phyloP scores from a whole-genome alignment of 352 stramenopile species.

The Phytophthora pini region DNA sequence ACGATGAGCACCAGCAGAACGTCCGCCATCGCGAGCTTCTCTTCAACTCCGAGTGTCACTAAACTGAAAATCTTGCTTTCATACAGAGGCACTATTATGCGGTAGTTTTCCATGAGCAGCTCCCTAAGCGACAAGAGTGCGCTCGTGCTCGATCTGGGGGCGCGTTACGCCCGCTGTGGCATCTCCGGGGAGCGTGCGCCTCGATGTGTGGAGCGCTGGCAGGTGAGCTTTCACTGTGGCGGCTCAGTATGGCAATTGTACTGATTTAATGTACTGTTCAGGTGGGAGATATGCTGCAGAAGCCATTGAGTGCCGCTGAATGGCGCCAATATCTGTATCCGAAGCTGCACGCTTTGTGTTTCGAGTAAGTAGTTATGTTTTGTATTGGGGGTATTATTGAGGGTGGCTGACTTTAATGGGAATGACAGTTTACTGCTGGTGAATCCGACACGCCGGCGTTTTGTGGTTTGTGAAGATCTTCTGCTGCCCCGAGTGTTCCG shows the following conservation, averaged over 20 bases:
- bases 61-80: background rate
- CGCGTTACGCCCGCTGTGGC: slow-evolving; percentile 71
- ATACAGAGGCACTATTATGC: slow-evolving; percentile 6
- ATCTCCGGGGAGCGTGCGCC: slow-evolving; percentile 80
- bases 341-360: slow-evolving; percentile 72
- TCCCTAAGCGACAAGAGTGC: slow-evolving; percentile 53
- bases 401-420: background rate
- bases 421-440: slow-evolving; percentile 64
- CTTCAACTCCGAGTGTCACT: slow-evolving; percentile 10
- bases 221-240: slow-evolving; percentile 38
- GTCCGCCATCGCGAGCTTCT: slow-evolving; percentile 15
- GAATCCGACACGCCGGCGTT: slow-evolving; percentile 72
- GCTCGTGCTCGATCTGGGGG: slow-evolving; percentile 84
- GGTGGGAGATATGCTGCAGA: slow-evolving; percentile 63
- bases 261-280: slow-evolving; percentile 18
- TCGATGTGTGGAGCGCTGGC: slow-evolving; percentile 69
- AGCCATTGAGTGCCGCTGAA: slow-evolving; percentile 35
- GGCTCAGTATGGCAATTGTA: background rate
- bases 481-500: slow-evolving; percentile 65
- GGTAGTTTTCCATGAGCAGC: slow-evolving; percentile 32
- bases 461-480: slow-evolving; percentile 86
- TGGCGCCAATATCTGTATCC: slow-evolving; percentile 61
- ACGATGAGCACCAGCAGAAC: slow-evolving; percentile 46
- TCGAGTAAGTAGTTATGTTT: slow-evolving; percentile 55
- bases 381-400: background rate